Evolutionary conservation across 352 stramenopile species (phyloP).

Genomic region (Globisporangium spiculum): DNA sequence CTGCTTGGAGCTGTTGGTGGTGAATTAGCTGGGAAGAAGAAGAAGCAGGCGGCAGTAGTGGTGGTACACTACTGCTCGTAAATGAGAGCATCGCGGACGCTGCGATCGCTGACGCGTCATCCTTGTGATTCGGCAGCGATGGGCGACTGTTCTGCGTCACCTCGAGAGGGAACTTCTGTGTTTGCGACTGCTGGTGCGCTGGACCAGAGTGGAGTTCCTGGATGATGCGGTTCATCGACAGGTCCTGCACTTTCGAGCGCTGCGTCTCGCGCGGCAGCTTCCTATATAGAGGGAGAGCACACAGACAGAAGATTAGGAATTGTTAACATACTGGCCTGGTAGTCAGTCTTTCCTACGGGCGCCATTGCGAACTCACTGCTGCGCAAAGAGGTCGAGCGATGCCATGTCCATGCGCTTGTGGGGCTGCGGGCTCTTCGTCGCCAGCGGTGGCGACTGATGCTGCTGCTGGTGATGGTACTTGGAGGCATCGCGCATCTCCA

Average conservation of each 20-base stretch:
- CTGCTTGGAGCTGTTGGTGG: background rate
- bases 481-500: background rate
- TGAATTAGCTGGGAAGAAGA: background rate
- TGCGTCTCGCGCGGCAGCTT: constrained; percentile 14
- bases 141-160: background rate
- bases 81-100: constrained; percentile 6
- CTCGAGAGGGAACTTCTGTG: background rate
- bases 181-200: background rate
- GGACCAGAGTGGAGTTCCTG: constrained; percentile 24
- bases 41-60: background rate
- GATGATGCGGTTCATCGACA: constrained; percentile 55
- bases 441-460: background rate
- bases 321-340: constrained; percentile 1
- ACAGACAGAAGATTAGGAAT: background rate
- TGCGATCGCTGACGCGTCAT: background rate
- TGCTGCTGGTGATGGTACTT: background rate
- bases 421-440: background rate
- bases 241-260: constrained; percentile 16
- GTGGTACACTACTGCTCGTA: background rate
- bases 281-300: background rate
- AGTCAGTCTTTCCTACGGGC: background rate
- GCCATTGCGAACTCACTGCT: constrained; percentile 21
- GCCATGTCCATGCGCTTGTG: constrained; percentile 50
- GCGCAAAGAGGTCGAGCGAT: constrained; percentile 44
- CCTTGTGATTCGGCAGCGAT: background rate